These are phyloP conservation scores for Hyphodiscus hymeniophilus DNA, from an alignment of 495 filamentous ascomycete species.

Conservation along the genomic window DNA sequence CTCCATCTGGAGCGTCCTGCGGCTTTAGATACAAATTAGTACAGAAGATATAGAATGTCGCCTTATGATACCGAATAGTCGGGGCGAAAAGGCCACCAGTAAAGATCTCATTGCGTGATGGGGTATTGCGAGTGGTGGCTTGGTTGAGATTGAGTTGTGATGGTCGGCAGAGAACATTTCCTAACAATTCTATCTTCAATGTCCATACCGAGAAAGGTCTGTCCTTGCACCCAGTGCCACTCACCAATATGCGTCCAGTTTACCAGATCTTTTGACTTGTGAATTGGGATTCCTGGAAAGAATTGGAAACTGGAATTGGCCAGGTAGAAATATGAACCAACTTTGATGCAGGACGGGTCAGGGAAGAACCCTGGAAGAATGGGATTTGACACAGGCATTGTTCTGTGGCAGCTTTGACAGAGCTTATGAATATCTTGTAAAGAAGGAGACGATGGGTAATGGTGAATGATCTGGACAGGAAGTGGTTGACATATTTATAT, in stretches of 20 bases:
- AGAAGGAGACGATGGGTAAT: too few relatives aligned
- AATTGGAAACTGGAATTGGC: conserved; percentile 43
- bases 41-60: conserved; percentile 32
- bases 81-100: conserved; percentile 38
- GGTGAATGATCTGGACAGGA: too few relatives aligned
- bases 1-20: too few relatives aligned
- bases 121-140: conserved; percentile 28
- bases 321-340: conserved; percentile 41
- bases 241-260: conserved; percentile 47
- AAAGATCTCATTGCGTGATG: too few relatives aligned
- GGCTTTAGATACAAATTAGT: conserved; percentile 15
- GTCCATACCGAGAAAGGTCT: too few relatives aligned
- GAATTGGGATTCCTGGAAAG: conserved; percentile 45
- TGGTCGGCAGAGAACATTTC: too few relatives aligned
- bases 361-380: conserved; percentile 46
- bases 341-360: conserved; percentile 45
- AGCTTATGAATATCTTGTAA: too few relatives aligned
- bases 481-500: too few relatives aligned
- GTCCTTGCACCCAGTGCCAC: too few relatives aligned
- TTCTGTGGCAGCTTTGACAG: too few relatives aligned
- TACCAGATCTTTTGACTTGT: conserved; percentile 41
- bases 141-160: too few relatives aligned
- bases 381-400: conserved; percentile 41
- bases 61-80: conserved; percentile 34
- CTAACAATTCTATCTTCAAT: too few relatives aligned